Evolutionary conservation across 768 basidiomycete genomes (phyloP).

Genomic region (Boletus vinaceobasis): DNA sequence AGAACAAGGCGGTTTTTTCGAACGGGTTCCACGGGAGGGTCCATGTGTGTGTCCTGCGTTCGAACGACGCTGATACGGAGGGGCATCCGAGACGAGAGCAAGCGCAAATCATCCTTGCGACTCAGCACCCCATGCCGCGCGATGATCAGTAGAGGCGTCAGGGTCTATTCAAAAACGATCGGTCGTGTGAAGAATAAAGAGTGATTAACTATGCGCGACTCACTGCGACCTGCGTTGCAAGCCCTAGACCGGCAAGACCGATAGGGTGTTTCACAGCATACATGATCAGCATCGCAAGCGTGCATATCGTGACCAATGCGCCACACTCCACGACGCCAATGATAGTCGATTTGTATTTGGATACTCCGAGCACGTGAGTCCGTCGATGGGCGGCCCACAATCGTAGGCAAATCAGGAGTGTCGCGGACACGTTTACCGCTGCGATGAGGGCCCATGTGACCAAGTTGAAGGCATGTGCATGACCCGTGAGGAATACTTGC

Average conservation of each 20-base stretch:
- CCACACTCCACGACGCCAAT: constrained; percentile 23
- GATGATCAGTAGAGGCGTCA: constrained; percentile 16
- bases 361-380: background rate
- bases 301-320: constrained; percentile 14
- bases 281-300: constrained; percentile 14
- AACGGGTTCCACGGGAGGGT: background rate
- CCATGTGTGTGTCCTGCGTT: constrained; percentile 8
- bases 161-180: constrained; percentile 1
- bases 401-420: constrained; percentile 13
- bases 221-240: constrained; percentile 21
- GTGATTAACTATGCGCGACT: background rate
- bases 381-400: constrained; percentile 13
- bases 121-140: constrained; percentile 14
- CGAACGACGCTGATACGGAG: constrained; percentile 11
- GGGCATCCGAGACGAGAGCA: constrained; percentile 6
- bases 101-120: background rate
- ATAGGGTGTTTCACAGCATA: background rate
- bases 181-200: background rate
- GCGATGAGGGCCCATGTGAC: constrained; percentile 17
- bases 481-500: background rate
- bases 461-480: constrained; percentile 3
- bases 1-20: background rate
- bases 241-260: constrained; percentile 14
- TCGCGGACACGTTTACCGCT: constrained; percentile 15
- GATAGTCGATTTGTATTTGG: constrained; percentile 17